Base-by-base conservation (phyloP, 257 asterid species). In the Solanum rostratum region DNA sequence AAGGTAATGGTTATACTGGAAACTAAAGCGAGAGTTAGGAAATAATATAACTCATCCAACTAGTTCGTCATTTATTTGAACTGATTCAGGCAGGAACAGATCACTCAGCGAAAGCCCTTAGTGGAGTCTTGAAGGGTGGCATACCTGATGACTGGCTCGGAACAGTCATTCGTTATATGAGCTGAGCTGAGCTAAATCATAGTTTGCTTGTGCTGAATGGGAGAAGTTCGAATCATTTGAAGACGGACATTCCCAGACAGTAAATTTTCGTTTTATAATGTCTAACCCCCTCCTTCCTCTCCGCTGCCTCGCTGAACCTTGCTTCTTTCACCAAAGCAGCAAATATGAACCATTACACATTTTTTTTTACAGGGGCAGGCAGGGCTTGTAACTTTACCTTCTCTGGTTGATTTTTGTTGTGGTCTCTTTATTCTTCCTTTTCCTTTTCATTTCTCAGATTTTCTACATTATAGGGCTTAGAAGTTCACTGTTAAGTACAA, bases 61-160 rank as follows among this genome's bases (percentile, higher is more conserved):
- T 74, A 24, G 60, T 74, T 74, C 29, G 14, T 24, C 54, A 53
- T 52, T 19, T 54, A 29, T 55, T 74, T 68, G 0, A 60, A 18
- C 7, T 45, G 45, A 81, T 60, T 63, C 92, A 94, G 98, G 98
- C 98, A 59, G 97, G 97, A 11, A 95, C 98, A 0, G 88, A 88
- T 53, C 97, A 96, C 92, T 96, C 98, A 8, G 83, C 85, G 68
- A 85, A 60, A 84, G 97, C 99, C 83, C 89, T 95, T 19, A 83
- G 85, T 60, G 99, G 99, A 24, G 85, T 66, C 65, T 86, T 91
- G 74, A 89, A 82, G 84, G 86, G 90, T 24, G 84, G 79, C 37
- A 86, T 91, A 68, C 98, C 98, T n/a, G 90, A 93, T 10, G 96
- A 92, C 86, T 96, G 99, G 99, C 93, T 91, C 1, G 99, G 99